Base-by-base conservation (phyloP, 78 protist genomes). In the Dictyostelium firmibasis region DNA sequence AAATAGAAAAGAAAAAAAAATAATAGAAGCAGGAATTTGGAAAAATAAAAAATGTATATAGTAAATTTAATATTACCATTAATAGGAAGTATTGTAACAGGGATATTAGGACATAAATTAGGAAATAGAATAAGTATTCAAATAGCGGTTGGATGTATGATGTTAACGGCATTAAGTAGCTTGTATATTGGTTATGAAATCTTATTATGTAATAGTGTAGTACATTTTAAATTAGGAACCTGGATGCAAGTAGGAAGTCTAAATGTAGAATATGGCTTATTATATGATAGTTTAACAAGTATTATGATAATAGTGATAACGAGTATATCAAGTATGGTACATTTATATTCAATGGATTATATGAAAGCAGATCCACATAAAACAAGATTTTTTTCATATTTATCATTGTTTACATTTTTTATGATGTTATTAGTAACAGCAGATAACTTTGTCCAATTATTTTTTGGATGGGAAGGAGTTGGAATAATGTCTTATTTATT, bases 281-380 rank as follows among this genome's bases (percentile, higher is more conserved):
- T 36, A 57, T 60, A n/a, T 85, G 93, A 87, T 76, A 76, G 84
- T 87, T 31, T 87, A 75, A 76, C 93, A 0, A 83, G 27, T 36
- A 31, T 33, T 25, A 87, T 87, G 93, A 33, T 87, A 2, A 47
- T 87, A 1, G 81, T 87, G 20, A 74, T 87, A 8, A 87, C 93
- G 27, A 38, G 29, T 70, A 44, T 87, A n/a, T n/a, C n/a, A n/a
- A n/a, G n/a, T n/a, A n/a, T n/a, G n/a, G n/a, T n/a, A n/a, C n/a
- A n/a, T n/a, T n/a, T n/a, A n/a, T n/a, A n/a, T n/a, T n/a, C n/a
- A n/a, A n/a, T n/a, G n/a, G n/a, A n/a, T n/a, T n/a, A n/a, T n/a
- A n/a, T n/a, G n/a, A n/a, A n/a, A n/a, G n/a, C n/a, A n/a, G n/a
- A n/a, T n/a, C n/a, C n/a, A n/a, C n/a, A n/a, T n/a, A n/a, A n/a